These are phyloP conservation scores for Craspedostauros australis DNA, from an alignment of 108 stramenopile species.

Conservation along the genomic window DNA sequence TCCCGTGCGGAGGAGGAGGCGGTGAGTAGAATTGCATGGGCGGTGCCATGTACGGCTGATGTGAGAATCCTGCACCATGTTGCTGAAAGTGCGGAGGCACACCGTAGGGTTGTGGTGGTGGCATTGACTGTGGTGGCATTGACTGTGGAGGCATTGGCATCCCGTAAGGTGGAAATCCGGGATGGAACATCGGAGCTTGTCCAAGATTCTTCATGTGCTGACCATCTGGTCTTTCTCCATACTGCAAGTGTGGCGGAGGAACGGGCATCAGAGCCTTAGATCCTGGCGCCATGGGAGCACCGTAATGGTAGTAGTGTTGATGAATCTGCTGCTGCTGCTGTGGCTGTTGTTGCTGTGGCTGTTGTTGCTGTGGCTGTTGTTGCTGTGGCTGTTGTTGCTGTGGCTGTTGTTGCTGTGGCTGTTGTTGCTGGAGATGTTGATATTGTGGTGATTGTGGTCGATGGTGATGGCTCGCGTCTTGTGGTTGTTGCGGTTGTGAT, in stretches of 20 bases:
- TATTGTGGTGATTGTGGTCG: conserved; percentile 7
- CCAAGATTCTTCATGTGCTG: too few relatives aligned
- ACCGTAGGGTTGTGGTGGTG: not conserved
- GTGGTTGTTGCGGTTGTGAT: not conserved
- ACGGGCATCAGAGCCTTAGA: too few relatives aligned
- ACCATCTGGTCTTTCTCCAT: too few relatives aligned
- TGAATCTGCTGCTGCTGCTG: not conserved
- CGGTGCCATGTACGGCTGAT: too few relatives aligned
- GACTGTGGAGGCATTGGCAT: too few relatives aligned
- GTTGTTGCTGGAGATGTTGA: conserved; percentile 14
- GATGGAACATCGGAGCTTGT: too few relatives aligned
- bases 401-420: conserved; percentile 10
- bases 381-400: not conserved
- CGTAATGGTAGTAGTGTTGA: not conserved
- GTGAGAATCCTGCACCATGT: too few relatives aligned
- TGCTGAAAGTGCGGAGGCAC: too few relatives aligned
- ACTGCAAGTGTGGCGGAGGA: too few relatives aligned
- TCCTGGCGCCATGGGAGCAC: not conserved
- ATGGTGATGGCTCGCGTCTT: conserved; percentile 1
- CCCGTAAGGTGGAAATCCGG: too few relatives aligned
- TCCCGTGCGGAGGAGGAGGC: too few relatives aligned
- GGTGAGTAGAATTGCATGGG: too few relatives aligned
- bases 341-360: conserved; percentile 13
- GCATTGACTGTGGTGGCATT: not conserved
- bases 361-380: conserved; percentile 1